These are phyloP conservation scores for Mortierella alpina DNA, from an alignment of 192 early-diverging fungal genomes.

Conservation along the genomic window DNA sequence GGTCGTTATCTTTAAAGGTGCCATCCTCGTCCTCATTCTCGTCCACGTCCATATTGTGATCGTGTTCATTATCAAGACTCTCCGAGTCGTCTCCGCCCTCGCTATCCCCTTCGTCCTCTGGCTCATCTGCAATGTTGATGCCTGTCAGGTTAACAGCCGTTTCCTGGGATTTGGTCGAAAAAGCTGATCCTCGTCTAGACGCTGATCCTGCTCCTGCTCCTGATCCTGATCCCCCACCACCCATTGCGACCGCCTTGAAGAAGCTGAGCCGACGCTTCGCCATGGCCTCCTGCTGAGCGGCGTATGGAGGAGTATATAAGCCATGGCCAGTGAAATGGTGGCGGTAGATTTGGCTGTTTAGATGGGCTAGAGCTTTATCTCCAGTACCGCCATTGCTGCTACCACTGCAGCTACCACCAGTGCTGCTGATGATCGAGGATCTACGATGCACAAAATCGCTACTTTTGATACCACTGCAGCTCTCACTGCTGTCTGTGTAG, in stretches of 20 bases:
- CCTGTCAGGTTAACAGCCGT: slow-evolving; percentile 43
- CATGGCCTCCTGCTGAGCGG: slow-evolving; percentile 26
- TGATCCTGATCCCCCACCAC: no score
- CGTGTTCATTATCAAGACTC: neutral
- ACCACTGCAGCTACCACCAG: neutral
- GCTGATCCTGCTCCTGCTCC: neutral
- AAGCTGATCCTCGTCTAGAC: slow-evolving; percentile 38
- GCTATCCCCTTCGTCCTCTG: slow-evolving; percentile 4
- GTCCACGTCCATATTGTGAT: neutral
- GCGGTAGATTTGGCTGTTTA: slow-evolving; percentile 28
- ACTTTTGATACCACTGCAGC: neutral
- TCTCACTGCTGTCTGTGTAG: neutral
- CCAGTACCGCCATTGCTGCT: neutral
- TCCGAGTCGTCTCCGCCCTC: slow-evolving; percentile 6
- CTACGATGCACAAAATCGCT: neutral
- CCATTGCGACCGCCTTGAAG: slow-evolving; percentile 28
- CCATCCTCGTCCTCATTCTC: slow-evolving; percentile 13
- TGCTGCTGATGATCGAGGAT: neutral
- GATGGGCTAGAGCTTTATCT: neutral
- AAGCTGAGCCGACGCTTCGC: slow-evolving; percentile 36
- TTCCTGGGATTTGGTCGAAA: slow-evolving; percentile 47
- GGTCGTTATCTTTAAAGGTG: slow-evolving; percentile 2
- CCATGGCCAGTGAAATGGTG: slow-evolving; percentile 47
- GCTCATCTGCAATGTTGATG: slow-evolving; percentile 26
- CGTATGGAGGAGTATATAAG: neutral